Evolutionary conservation across 345 rosid genomes (phyloP).

Genomic region (Boechera retrofracta): DNA sequence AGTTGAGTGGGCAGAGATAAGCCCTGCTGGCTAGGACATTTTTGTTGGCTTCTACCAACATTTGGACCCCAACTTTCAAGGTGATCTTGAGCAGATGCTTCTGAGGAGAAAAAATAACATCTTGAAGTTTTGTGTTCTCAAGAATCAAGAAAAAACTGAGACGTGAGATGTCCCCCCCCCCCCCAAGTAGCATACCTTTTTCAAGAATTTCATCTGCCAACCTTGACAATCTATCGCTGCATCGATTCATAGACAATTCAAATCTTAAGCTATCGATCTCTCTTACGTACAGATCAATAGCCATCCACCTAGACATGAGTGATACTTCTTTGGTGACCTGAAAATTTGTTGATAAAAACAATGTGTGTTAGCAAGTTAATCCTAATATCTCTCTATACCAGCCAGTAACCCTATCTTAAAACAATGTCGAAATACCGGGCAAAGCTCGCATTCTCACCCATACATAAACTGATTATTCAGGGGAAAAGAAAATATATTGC

Average conservation of each 20-base stretch:
- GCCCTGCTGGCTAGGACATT: constrained; percentile 56
- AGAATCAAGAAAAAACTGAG: constrained; percentile 14
- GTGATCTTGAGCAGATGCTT: constrained; percentile 58
- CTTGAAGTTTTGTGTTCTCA: constrained; percentile 22
- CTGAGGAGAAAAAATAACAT: constrained; percentile 48
- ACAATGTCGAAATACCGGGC: constrained; percentile 1
- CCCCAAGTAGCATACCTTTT: constrained; percentile 54
- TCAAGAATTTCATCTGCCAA: constrained; percentile 78
- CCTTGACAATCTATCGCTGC: constrained; percentile 63
- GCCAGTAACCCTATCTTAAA: constrained; percentile 5
- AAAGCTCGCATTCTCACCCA: constrained; percentile 4
- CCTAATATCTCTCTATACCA: background rate
- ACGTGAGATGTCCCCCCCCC: background rate
- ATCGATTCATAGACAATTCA: constrained; percentile 77
- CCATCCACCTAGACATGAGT: constrained; percentile 94
- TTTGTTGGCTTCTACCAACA: constrained; percentile 58
- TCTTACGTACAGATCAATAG: constrained; percentile 78
- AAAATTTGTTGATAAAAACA: constrained; percentile 27
- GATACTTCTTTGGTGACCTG: constrained; percentile 92
- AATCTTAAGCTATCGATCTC: constrained; percentile 87
- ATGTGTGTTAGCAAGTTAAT: constrained; percentile 11
- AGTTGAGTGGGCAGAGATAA: constrained; percentile 78
- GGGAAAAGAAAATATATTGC: background rate
- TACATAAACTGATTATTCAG: constrained; percentile 6
- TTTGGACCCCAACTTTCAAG: constrained; percentile 31